Evolutionary conservation across 225 moss, liverwort and hornwort species (phyloP).

Genomic region (Polytrichum formosum): DNA sequence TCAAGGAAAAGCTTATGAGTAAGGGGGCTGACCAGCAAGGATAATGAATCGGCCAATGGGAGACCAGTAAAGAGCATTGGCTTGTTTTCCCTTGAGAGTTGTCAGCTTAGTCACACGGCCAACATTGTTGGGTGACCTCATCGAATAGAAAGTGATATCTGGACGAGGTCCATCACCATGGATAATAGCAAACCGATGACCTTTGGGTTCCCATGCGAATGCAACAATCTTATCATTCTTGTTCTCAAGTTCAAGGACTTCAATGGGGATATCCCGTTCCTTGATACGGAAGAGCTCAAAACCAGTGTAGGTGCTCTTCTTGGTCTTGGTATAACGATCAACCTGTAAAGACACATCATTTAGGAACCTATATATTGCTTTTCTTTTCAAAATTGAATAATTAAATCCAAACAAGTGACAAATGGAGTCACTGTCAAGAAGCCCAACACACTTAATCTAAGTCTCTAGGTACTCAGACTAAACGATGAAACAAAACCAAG

Average conservation of each 20-base stretch:
- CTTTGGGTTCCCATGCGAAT: constrained; percentile 98
- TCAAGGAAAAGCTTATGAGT: not conserved
- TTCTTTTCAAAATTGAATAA: too few species aligned
- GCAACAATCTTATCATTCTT: constrained; percentile 99
- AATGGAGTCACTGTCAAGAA: too few species aligned
- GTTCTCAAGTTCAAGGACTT: constrained; percentile 95
- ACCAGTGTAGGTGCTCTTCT: constrained; percentile 99
- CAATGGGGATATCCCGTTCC: constrained; percentile 95
- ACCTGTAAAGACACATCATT: constrained; percentile 14
- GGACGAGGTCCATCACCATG: constrained; percentile 98
- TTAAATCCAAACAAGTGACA: too few species aligned
- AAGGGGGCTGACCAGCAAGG: constrained; percentile 49
- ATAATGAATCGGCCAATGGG: constrained; percentile 91
- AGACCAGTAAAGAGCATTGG: constrained; percentile 96
- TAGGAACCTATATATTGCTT: too few species aligned
- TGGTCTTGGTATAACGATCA: constrained; percentile 96
- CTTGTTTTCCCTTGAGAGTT: constrained; percentile 95
- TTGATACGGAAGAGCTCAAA: constrained; percentile 99
- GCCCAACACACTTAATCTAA: too few species aligned
- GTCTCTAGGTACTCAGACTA: too few species aligned
- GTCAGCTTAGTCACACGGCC: constrained; percentile 93
- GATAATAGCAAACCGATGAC: constrained; percentile 94
- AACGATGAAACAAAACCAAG: too few species aligned
- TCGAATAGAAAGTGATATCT: constrained; percentile 91
- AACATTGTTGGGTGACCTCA: constrained; percentile 78